Base-by-base conservation (phyloP, 371 early-diverging fungal species). In the Mucor circinelloides region DNA sequence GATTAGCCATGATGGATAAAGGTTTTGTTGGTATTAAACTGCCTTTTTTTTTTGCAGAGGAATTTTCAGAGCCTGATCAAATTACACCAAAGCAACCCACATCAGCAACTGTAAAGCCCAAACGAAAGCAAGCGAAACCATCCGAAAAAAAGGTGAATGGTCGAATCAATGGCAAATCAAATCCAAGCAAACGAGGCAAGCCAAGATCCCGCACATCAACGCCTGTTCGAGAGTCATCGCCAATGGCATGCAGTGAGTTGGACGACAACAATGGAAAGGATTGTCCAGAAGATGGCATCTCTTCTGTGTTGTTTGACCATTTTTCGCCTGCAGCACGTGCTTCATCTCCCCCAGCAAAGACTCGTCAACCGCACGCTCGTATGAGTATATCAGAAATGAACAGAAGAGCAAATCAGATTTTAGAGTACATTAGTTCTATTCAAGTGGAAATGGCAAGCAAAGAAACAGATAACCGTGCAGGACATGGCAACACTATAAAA, bases 301-400 rank as follows among this genome's bases (percentile, higher is more conserved):
- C 63, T 10, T 63, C 68, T 1, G 52, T 70, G 3, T 38, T 73
- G 5, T 76, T 71, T 54, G 69, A 76, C 10, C 34, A 71, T 42
- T 76, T 73, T 48, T 65, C 77, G 0, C 68, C 65, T 4, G 13
- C 68, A 58, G 67, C 71, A 3, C 61, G 77, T 30, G 74, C 72
- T 17, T 31, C 70, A 6, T 75, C 78, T 7, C 78, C 81, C 8
- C 84, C 88, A 17, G 76, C 84, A 32, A 82, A 72, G 44, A 67
- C 80, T 21, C 81, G 82, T 44, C 73, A 76, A 44, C 84, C 86
- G 0, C 71, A 81, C 54, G 63, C 81, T 25, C 72, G 74, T 30
- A 81, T 86, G 79, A 77, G 80, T 10, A 63, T 88, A 5, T 71
- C 74, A 31, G 87, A 88, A 63, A 88, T 87, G 89, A 85, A 75